These are phyloP conservation scores for Hymenoscyphus infarciens DNA, from an alignment of 2,329 filamentous ascomycete species.

Conservation along the genomic window DNA sequence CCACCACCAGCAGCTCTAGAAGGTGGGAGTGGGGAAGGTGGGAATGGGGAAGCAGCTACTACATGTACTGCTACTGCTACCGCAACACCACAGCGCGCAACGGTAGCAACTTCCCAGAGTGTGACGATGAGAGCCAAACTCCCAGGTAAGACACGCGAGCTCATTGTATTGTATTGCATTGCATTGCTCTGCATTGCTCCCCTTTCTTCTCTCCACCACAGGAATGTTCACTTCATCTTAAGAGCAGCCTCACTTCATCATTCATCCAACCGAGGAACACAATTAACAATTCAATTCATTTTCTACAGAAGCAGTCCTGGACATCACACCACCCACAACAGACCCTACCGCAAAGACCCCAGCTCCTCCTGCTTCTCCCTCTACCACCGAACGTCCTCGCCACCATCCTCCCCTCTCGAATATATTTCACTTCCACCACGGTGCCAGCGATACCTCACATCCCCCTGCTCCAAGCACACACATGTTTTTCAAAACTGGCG, in stretches of 20 bases:
- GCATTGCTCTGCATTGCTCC: too few species aligned
- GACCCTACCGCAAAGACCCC: neutral
- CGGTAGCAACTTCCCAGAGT: neutral
- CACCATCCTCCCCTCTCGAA: conserved; percentile 12
- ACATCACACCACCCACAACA: neutral
- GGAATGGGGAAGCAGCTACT: neutral
- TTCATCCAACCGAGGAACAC: neutral
- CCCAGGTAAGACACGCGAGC: conserved; percentile 3
- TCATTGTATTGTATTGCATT: too few species aligned
- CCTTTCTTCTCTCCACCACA: neutral
- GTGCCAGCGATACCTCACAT: conserved; percentile 7
- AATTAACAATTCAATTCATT: neutral
- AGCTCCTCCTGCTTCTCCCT: neutral
- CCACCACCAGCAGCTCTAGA: neutral
- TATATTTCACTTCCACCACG: conserved; percentile 11
- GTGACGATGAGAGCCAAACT: neutral
- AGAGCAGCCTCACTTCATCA: neutral
- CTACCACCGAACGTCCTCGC: neutral
- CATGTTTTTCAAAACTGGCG: conserved; percentile 26
- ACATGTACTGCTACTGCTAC: neutral
- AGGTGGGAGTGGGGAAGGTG: neutral
- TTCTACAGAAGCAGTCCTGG: neutral
- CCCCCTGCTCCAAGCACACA: neutral
- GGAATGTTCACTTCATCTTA: neutral
- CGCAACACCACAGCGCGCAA: neutral